phyloP scores from a whole-genome alignment of 148 eudicot species.

The Vaccinium macrocarpon region DNA sequence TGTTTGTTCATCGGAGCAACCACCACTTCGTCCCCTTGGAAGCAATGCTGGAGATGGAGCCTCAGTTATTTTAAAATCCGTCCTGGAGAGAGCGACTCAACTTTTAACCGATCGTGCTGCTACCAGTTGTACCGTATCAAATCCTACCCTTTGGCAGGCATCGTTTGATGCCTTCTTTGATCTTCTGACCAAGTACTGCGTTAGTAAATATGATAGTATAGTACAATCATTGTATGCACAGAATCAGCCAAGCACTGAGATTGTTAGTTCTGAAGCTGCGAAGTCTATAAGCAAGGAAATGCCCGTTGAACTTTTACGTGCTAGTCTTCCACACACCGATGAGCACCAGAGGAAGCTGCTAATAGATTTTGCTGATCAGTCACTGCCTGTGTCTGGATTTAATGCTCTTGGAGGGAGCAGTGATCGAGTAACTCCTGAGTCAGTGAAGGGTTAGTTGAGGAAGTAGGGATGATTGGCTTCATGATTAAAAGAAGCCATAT shows the following conservation, averaged over 20 bases:
- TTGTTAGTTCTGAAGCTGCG: constrained; percentile 50
- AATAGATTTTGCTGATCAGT: constrained; percentile 68
- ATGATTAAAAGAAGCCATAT: not conserved
- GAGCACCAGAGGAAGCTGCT: constrained; percentile 72
- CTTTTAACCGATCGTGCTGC: constrained; percentile 50
- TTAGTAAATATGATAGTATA: constrained; percentile 70
- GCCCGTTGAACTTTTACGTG: constrained; percentile 90
- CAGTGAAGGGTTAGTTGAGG: constrained; percentile 35
- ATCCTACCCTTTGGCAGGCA: constrained; percentile 87
- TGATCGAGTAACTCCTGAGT: constrained; percentile 44
- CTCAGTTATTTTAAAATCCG: constrained; percentile 60
- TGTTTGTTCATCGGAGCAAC: constrained; percentile 90
- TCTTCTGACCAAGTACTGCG: constrained; percentile 79
- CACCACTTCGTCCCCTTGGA: constrained; percentile 89
- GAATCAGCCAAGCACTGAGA: constrained; percentile 37
- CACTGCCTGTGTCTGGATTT: constrained; percentile 69
- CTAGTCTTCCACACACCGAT: constrained; percentile 88
- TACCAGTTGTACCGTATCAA: constrained; percentile 38
- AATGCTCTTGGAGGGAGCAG: constrained; percentile 44
- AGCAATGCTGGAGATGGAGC: constrained; percentile 87
- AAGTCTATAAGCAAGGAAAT: constrained; percentile 73
- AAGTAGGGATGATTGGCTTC: not conserved
- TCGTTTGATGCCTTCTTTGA: constrained; percentile 76
- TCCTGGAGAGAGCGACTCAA: constrained; percentile 80
- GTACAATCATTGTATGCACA: constrained; percentile 46